Base-by-base conservation (phyloP, 768 basidiomycete species). In the Amanita jacksonii region DNA sequence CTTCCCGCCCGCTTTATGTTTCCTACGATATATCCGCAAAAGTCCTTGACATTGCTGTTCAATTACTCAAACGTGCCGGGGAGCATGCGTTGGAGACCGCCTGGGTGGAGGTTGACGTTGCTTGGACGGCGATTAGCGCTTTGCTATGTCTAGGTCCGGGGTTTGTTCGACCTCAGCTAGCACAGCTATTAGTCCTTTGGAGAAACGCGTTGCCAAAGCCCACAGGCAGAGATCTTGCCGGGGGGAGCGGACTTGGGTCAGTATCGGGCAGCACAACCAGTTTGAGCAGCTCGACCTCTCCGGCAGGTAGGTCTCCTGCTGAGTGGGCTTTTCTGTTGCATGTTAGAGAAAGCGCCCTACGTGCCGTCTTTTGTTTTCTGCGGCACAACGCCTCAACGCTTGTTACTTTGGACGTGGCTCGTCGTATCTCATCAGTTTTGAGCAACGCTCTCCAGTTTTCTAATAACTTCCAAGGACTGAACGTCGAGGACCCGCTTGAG, bases 151-250 rank as follows among this genome's bases (percentile, higher is more conserved):
- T 96, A 5, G 94, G 93, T 0, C 89, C 87, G 3, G 86, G 90
- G 53, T 96, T 98, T 51, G 91, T 97, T 41, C 81, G 89, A 13
- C 77, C 90, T 0, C 92, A 99, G 59, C 74, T 98, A 1, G 86
- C 93, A 0, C 94, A 97, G 53, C 70, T 98, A 13, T 74, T 98
- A 31, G 90, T 98, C 0, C 75, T 99, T 3, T 99, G 96, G 96
- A 73, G 96, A 24, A 99, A 99, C 53, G 92, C 94, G 1, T 70
- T 99, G 0, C 92, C 96, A 1, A 99, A 98, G 61, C 84, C 90
- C 0, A 92, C 89, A 0, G 84, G 74, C 54, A 96, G 96, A 60
- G 94, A 98, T 54, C 24, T 45, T 19, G 44, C 44, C 8, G 44
- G 44, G 8, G 44, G 44, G 1, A 45, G 44, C 15, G 44, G 44